Evolutionary conservation across 2,329 filamentous ascomycete species (phyloP), one percentile per base, ranked within the genome.

Genomic region (Ophiostoma australiae): DNA sequence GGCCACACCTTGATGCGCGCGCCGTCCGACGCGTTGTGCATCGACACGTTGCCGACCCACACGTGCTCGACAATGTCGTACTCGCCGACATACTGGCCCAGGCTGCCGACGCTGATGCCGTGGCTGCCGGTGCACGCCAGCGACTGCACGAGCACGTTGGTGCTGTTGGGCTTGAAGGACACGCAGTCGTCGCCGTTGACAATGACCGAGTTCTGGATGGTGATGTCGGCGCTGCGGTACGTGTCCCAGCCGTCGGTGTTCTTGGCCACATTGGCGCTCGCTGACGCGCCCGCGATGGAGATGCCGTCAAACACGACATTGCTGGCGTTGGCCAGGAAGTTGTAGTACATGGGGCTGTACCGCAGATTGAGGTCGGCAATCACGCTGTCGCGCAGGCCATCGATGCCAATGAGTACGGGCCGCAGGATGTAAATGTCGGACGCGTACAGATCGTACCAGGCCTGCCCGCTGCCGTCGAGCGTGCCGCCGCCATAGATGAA

Each of bases 111-210:
- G 39, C 82, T 84, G 75, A 89, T 87, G 63, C 87, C 87, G 77
- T 89, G 87, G 8, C 84, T 87, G 69, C 87, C 86, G 74, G 87
- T 88, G 80, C 87, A 89, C 73, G 82, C 78, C 4, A 89, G 80
- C 74, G 86, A 87, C 76, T 88, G 84, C 8, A 89, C 83, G 33
- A 88, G 77, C 23, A 89, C 84, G 73, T 87, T 80, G 55, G 85
- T 87, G 74, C 81, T 84, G 78, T 89, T 89, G 13, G 86, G 87
- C 78, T 89, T 89, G 81, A 89, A 87, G 0, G 85, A 86, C 58
- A 89, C 85, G 73, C 87, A 89, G 76, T 90, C 83, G 76, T 91
- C 89, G 52, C 88, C 87, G 74, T 90, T 90, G 76, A 87, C 83
- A 72, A 91, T 84, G 44, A 86, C 79, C 0, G 84, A 88, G 77